Base-by-base conservation (phyloP, 208 protist genomes). In the Crithidia fasciculata region DNA sequence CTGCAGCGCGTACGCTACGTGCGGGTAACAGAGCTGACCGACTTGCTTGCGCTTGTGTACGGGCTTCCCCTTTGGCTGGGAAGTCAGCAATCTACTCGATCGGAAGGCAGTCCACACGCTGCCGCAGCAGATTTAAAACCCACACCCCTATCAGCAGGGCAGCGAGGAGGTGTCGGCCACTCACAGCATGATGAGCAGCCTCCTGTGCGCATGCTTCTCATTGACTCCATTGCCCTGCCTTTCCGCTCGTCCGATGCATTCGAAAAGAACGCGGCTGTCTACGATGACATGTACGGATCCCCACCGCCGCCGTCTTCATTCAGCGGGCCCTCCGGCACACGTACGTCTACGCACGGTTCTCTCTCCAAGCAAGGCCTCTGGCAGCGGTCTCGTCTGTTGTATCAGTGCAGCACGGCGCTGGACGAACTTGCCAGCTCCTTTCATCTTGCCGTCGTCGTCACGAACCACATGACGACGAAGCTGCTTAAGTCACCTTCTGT, bases 151-250 rank as follows among this genome's bases (percentile, higher is more conserved):
- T 28, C 28, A 28, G 28, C 28, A 28, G 28, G 28, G 28, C 28
- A 28, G 28, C 28, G 28, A 28, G 28, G 1, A 28, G 28, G 28
- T 28, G 28, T 1, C 28, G 28, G 28, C 28, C 28, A 28, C 28
- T 28, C 28, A 28, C 28, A 28, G 28, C 28, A 28, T 28, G 15
- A 62, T 10, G 4, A 39, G 28, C 12, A 54, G 4, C 63, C 70
- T 49, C 49, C 18, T 16, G 45, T 95, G 15, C 62, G 80, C 0
- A 82, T 97, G 74, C 44, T 98, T 12, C 50, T 98, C 8, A 80
- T 98, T 44, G 96, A 98, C 74, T 96, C 88, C 4, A 86, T 98
- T 44, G 92, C 96, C 3, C 81, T 92, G 76, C 93, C 93, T 2
- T 96, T 97, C 39, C 84, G 91, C 37, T 61, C 77, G 2, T 72